Evolutionary conservation across 1,284 basidiomycete genomes (phyloP).

Genomic region (Ustilago bromivora): DNA sequence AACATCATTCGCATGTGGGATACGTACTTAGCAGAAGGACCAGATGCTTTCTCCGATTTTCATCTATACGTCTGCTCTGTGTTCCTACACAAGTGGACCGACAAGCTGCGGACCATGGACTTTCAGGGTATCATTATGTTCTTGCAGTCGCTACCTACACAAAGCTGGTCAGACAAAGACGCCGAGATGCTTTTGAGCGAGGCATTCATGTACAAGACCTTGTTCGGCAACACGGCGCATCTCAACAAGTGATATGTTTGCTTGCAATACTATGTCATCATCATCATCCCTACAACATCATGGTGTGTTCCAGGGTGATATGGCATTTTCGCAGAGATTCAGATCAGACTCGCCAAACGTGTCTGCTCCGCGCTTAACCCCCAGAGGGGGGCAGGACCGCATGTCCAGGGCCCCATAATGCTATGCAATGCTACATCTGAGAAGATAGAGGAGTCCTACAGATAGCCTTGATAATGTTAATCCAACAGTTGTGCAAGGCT

Average conservation of each 20-base stretch:
- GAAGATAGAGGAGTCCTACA: too few relatives aligned
- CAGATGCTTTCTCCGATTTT: constrained; percentile 68
- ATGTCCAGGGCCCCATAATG: too few relatives aligned
- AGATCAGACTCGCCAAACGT: too few relatives aligned
- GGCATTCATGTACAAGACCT: constrained; percentile 80
- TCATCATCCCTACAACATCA: not conserved
- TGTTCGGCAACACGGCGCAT: constrained; percentile 68
- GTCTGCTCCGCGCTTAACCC: too few relatives aligned
- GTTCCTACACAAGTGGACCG: constrained; percentile 67
- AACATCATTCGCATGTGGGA: constrained; percentile 69
- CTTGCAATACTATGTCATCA: constrained; percentile 1
- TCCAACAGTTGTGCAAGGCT: too few relatives aligned
- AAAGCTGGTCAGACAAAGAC: constrained; percentile 93
- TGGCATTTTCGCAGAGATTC: not conserved
- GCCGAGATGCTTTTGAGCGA: constrained; percentile 94
- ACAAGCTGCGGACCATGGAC: constrained; percentile 63
- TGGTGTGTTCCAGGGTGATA: not conserved
- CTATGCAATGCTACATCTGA: too few relatives aligned
- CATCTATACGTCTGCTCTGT: constrained; percentile 69
- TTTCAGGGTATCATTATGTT: constrained; percentile 95
- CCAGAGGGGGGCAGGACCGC: too few relatives aligned
- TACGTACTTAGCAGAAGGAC: constrained; percentile 68
- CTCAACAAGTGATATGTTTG: constrained; percentile 48
- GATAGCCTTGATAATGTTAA: too few relatives aligned
- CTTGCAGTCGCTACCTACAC: constrained; percentile 93